Evolutionary conservation across 2,329 filamentous ascomycete species (phyloP), one percentile per base, ranked within the genome.

Genomic region (Teratosphaeria gauchensis): DNA sequence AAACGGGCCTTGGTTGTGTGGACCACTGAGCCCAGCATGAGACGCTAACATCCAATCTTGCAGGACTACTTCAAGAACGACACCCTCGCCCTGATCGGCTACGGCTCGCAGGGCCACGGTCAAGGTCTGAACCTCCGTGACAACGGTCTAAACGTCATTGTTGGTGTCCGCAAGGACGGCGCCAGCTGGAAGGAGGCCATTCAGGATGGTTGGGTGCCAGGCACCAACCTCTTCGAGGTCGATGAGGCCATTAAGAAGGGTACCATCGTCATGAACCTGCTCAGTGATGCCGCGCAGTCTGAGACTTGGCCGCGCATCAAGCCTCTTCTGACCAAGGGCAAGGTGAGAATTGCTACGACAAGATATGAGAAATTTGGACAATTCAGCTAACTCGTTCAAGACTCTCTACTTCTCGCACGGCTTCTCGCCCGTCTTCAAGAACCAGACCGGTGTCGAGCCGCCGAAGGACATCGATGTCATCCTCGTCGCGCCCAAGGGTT

Each of bases 321-420:
- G 88, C 94, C 94, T 74, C 89, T 95, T 81, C 83, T 99, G 73
- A 92, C 88, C 79, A 92, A 97, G 89, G 94, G 90, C 82, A 99
- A 99, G 89, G 90, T 92, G 79, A 66, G 82, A 67, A 62, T 35
- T 31, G 14, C 24, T 19, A n/a, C 48, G 32, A 32, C 24, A 14
- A 32, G 48, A n/a, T 16, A 30, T 30, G 4, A 30, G 24, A 14
- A 42, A 30, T 12, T 38, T 42, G 14, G 46, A 48, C 55, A 55
- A 67, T 73, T 63, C 73, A 63, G 56, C 28, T 24, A 62, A 59
- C 46, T n/a, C 54, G 16, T 30, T 14, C 5, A 65, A 94, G 92
- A 99, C 94, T 62, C 90, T 99, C 70, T 99, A 99, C 88, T 99
- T 99, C 86, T 97, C 94, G 70, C 94, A 99, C 86, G 94, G 94